Evolutionary conservation across 2,329 filamentous ascomycete species (phyloP).

Genomic region (Sclerotinia trifoliorum): DNA sequence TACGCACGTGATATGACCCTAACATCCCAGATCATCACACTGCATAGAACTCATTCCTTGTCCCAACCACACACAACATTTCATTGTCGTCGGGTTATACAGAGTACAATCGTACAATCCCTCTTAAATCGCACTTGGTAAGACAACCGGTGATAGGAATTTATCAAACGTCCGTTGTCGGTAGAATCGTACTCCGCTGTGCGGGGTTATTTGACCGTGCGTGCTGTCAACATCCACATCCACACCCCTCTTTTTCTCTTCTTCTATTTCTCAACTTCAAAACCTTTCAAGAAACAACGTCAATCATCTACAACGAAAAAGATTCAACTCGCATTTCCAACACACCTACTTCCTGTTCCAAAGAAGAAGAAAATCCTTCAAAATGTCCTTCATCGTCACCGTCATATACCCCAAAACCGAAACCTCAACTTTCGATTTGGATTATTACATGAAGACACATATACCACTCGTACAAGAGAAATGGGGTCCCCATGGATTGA

Average conservation of each 20-base stretch:
- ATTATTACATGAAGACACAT: conserved; percentile 17
- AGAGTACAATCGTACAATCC: too few species aligned
- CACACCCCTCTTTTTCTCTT: neutral
- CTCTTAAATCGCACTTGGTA: too few species aligned
- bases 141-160: too few species aligned
- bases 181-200: neutral
- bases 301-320: neutral
- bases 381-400: conserved; percentile 13
- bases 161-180: too few species aligned
- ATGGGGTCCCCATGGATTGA: conserved; percentile 11
- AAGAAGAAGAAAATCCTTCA: neutral
- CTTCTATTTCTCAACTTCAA: neutral
- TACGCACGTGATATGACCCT: neutral
- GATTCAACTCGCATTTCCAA: too few species aligned
- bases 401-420: conserved; percentile 18
- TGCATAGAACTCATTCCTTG: neutral
- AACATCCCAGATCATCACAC: neutral
- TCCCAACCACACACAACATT: neutral
- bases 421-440: conserved; percentile 18
- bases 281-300: neutral
- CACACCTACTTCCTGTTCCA: fast-evolving
- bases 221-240: neutral
- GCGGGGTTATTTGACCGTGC: neutral
- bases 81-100: too few species aligned
- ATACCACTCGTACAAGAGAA: conserved; percentile 19